Base-by-base conservation (phyloP, 2,329 filamentous ascomycete genomes). In the Aspergillus carbonarius region DNA sequence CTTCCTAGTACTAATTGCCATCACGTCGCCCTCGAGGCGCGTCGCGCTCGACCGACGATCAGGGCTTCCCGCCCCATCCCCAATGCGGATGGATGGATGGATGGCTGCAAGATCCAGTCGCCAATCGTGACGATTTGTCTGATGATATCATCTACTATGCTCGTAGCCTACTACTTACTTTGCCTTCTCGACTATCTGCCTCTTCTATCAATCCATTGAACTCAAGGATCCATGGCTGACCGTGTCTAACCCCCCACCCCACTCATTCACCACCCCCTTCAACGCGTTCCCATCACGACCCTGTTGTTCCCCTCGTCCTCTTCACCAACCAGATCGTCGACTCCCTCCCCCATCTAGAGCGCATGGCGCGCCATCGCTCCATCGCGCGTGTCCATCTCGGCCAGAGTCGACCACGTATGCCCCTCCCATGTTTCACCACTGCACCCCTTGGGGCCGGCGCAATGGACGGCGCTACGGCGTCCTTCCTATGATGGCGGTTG, bases 241-340 rank as follows among this genome's bases (percentile, higher is more conserved):
- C 25, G 37, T 17, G 12, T 13, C 10, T 40, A 6, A 5, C 35
- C 20, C 25, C 10, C 23, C 18, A 40, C 44, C 57, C 51, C 55
- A 34, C 44, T 55, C 54, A 42, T 35, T 27, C n/a, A 7, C 18
- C 47, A n/a, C 63, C 65, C 65, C 65, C 65, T 67, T 49, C 56
- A 65, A 66, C 66, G 65, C 66, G 66, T 63, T 55, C 20, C 40
- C 40, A 52, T 55, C 58, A 48, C 57, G 53, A 59, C 57, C 57
- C 57, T 40, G 23, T 48, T 30, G 30, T 42, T 40, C 42, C 27
- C 30, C 50, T 52, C 50, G 23, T 51, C 58, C 51, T 40, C n/a
- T 37, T 54, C 30, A 27, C 39, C 50, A 30, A 53, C 51, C 51
- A 54, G 25, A 23, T 17, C 13, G 18, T 42, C 39, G 1, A 32